Conservation (phyloP, 2,329 filamentous ascomycete species). For the Aspergillus tubingensis region DNA sequence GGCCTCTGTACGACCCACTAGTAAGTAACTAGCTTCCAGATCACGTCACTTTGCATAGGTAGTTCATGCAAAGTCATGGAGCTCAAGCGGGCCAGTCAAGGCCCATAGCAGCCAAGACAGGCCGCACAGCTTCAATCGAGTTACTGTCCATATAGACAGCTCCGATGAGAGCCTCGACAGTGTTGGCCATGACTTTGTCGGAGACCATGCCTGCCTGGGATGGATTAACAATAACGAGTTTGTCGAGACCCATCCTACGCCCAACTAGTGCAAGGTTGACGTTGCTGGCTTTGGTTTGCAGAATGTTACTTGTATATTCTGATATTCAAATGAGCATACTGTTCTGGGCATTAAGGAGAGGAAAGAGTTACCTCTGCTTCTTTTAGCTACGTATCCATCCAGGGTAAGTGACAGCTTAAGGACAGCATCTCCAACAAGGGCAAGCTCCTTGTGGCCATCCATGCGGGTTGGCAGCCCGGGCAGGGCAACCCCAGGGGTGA, state of each 20-base stretch:
- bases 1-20: background rate
- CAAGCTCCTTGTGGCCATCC: conserved; percentile 12
- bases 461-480: background rate
- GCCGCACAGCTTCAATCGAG: conserved; percentile 8
- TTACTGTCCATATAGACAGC: conserved; percentile 33
- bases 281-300: conserved; percentile 11
- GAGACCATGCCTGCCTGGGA: conserved; percentile 21
- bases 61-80: background rate
- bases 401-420: too few relatives aligned
- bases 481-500: background rate
- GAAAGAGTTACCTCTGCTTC: too few relatives aligned
- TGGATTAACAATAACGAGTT: conserved; percentile 16
- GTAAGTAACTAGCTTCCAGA: background rate
- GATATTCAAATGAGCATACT: background rate
- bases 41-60: background rate
- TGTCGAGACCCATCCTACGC: conserved; percentile 6
- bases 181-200: conserved; percentile 28
- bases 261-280: conserved; percentile 1
- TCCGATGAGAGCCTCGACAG: conserved; percentile 39
- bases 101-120: conserved; percentile 13
- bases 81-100: conserved; percentile 14
- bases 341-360: background rate
- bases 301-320: conserved; percentile 5
- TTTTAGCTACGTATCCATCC: background rate
- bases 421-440: conserved; percentile 9